Evolutionary conservation across 2,329 filamentous ascomycete species (phyloP), one percentile per base, ranked within the genome.

Genomic region (Fusarium pseudograminearum): DNA sequence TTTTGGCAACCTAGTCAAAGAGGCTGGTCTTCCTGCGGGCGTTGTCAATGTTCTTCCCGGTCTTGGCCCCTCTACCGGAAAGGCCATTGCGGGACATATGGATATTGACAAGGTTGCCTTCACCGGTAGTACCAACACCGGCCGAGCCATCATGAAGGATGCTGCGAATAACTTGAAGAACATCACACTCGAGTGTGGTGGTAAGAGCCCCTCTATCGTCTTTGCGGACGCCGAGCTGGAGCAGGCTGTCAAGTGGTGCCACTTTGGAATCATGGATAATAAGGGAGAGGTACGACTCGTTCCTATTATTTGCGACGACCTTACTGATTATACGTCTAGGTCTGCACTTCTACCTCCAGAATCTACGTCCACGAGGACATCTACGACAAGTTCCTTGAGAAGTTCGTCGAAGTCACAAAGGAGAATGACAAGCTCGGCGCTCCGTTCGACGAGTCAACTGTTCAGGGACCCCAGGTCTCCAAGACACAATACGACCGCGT

Each of bases 11-110:
- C 80, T 93, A 9, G 83, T 92, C 65, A 87, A 88, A 67, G 85
- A 92, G 71, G 89, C 90, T 34, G 90, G 90, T 0, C 91, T 93
- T 74, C 90, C 90, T n/a, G 85, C 90, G 2, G 90, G 90, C 33
- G 90, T 93, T n/a, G 80, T 93, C 65, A 93, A 92, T 75, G 84
- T 93, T 59, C 71, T 92, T 44, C 91, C 91, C 57, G 90, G 90
- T 3, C 83, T 89, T 59, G 90, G 90, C 7, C 82, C 84, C 31
- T 85, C 86, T 50, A 87, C 89, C 3, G 90, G 90, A 30, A 84
- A 87, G 15, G 88, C 89, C 1, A 83, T 93, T 18, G 88, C 88
- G 2, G 81, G 84, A 42, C 90, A 93, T 74, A 79, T 86, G 31
- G 85, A 85, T 44, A 85, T 93, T 33, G 88, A 91, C 70, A 92